Evolutionary conservation across 139 green algal species (phyloP).

Genomic region (Coccomyxa sp.): DNA sequence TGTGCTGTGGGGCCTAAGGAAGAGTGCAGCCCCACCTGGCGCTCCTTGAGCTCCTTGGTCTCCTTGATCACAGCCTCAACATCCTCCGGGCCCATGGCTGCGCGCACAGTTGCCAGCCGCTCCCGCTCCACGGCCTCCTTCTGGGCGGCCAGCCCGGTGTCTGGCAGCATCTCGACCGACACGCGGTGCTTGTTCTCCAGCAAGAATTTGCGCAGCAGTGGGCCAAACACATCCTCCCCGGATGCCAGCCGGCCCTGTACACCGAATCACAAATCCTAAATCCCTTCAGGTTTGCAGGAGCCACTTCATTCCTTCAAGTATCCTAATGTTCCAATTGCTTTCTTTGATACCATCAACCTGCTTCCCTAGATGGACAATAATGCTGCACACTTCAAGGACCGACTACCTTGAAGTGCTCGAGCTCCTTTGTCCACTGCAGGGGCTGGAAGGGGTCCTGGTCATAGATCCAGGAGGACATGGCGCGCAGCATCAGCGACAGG

Average conservation of each 20-base stretch:
- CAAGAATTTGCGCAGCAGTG: slow-evolving; percentile 85
- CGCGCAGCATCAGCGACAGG: slow-evolving; percentile 93
- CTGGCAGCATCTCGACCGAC: slow-evolving; percentile 78
- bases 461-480: slow-evolving; percentile 94
- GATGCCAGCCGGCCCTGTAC: slow-evolving; percentile 54
- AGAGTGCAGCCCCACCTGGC: slow-evolving; percentile 14
- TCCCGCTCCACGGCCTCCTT: slow-evolving; percentile 73
- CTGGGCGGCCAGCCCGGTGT: slow-evolving; percentile 50
- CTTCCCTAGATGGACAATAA: too few species aligned
- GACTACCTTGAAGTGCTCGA: slow-evolving; percentile 80
- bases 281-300: not conserved
- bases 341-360: too few species aligned
- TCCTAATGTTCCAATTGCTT: too few species aligned
- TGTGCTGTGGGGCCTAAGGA: too few species aligned
- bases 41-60: slow-evolving; percentile 80
- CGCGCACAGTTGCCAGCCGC: slow-evolving; percentile 39
- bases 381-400: too few species aligned
- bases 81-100: slow-evolving; percentile 27
- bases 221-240: slow-evolving; percentile 88
- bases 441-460: slow-evolving; percentile 87
- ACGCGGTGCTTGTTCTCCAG: slow-evolving; percentile 89
- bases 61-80: slow-evolving; percentile 49
- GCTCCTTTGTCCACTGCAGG: slow-evolving; percentile 85
- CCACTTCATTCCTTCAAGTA: too few species aligned
- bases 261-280: not conserved